Evolutionary conservation across 192 early-diverging fungal species (phyloP).

Genomic region (Lobosporangium transversale): DNA sequence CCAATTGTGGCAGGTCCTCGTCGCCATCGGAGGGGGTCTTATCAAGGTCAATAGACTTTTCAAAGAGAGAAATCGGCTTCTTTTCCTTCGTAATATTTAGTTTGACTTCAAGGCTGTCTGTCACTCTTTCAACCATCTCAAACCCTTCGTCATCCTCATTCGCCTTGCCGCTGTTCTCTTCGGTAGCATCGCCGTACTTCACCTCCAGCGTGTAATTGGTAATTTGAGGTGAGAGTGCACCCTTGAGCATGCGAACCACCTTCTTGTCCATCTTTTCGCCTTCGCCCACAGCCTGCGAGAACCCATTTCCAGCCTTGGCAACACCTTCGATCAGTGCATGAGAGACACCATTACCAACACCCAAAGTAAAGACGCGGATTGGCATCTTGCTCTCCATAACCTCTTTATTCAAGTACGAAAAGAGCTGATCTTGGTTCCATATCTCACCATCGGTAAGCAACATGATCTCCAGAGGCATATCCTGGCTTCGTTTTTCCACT

Average conservation of each 20-base stretch:
- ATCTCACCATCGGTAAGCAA: constrained; percentile 60
- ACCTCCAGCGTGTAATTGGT: constrained; percentile 55
- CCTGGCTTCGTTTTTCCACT: constrained; percentile 23
- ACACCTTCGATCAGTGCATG: constrained; percentile 60
- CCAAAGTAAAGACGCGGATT: constrained; percentile 60
- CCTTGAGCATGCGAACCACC: constrained; percentile 63
- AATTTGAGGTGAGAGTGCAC: constrained; percentile 52
- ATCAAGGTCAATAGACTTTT: constrained; percentile 17
- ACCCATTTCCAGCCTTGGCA: constrained; percentile 58
- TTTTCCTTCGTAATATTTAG: background rate
- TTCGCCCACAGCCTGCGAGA: constrained; percentile 55
- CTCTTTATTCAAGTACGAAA: constrained; percentile 33
- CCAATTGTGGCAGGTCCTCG: background rate
- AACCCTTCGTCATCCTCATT: constrained; percentile 15
- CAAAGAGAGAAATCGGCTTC: constrained; percentile 27
- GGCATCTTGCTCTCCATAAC: constrained; percentile 12
- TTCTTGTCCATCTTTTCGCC: constrained; percentile 63
- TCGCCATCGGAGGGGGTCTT: constrained; percentile 12
- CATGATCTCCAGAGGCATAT: constrained; percentile 56
- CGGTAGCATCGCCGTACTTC: constrained; percentile 7
- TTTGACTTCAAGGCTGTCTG: constrained; percentile 20
- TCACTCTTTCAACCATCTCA: constrained; percentile 12
- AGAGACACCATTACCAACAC: constrained; percentile 60
- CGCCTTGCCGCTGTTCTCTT: background rate
- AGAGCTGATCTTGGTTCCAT: constrained; percentile 54